Evolutionary conservation across 208 protist genomes (phyloP).

Genomic region (Crithidia sp.): DNA sequence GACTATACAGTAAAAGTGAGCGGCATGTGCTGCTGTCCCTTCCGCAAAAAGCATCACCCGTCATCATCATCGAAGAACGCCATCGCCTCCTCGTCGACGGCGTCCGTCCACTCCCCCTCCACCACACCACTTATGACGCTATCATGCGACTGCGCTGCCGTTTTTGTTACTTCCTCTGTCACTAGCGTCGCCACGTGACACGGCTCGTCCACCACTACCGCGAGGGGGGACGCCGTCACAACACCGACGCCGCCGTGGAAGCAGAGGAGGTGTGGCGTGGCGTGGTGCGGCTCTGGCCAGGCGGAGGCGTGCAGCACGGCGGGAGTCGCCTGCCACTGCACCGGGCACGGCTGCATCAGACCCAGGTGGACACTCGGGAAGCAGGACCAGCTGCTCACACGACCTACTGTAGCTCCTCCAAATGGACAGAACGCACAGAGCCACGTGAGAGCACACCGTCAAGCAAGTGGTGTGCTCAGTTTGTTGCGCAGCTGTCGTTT

Average conservation of each 20-base stretch:
- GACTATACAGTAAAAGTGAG: too few relatives aligned
- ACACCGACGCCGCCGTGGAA: neutral
- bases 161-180: too few relatives aligned
- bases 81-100: constrained; percentile 52
- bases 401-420: too few relatives aligned
- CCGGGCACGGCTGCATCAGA: neutral
- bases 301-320: neutral
- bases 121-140: neutral
- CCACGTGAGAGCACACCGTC: too few relatives aligned
- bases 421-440: too few relatives aligned
- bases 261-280: neutral
- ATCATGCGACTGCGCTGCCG: too few relatives aligned
- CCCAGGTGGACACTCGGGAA: too few relatives aligned
- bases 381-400: too few relatives aligned
- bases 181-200: too few relatives aligned
- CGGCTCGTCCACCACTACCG: neutral
- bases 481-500: too few relatives aligned
- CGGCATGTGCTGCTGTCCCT: too few relatives aligned
- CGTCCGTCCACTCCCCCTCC: constrained; percentile 22
- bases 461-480: too few relatives aligned
- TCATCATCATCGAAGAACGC: constrained; percentile 48
- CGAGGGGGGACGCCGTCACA: neutral
- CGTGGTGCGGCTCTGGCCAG: neutral
- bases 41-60: neutral
- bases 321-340: neutral